Evolutionary conservation across 441 rosid genomes (phyloP).

Genomic region (Eutrema salsugineum): DNA sequence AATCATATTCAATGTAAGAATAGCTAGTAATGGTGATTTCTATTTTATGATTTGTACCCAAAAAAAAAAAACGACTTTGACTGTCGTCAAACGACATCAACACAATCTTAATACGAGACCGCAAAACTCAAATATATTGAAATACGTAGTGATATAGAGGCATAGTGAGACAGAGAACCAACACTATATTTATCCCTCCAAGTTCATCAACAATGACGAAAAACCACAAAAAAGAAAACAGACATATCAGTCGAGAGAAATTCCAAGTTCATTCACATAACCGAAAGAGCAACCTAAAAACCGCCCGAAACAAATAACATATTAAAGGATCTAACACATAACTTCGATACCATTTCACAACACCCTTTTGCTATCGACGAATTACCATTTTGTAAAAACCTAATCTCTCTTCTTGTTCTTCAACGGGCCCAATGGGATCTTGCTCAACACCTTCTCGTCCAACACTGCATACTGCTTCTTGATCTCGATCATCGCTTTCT

Average conservation of each 20-base stretch:
- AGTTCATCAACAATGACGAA: slow-evolving; percentile 7
- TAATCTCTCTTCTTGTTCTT: slow-evolving; percentile 49
- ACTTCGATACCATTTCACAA: slow-evolving; percentile 28
- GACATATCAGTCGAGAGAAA: not conserved
- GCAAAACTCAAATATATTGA: not conserved
- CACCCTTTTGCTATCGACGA: slow-evolving; percentile 13
- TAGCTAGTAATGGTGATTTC: no score
- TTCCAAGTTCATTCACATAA: slow-evolving; percentile 29
- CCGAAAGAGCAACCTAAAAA: slow-evolving; percentile 13
- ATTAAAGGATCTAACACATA: not conserved
- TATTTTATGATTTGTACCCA: no score
- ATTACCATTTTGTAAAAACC: not conserved
- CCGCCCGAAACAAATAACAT: not conserved
- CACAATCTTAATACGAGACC: not conserved
- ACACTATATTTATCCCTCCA: slow-evolving; percentile 7
- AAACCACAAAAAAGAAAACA: not conserved
- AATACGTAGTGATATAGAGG: not conserved
- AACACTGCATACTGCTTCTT: slow-evolving; percentile 54
- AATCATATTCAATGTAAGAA: no score
- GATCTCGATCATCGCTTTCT: slow-evolving; percentile 45
- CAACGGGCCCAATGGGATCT: slow-evolving; percentile 44
- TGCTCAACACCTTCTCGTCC: slow-evolving; percentile 49
- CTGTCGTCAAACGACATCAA: not conserved
- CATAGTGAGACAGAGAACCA: not conserved
- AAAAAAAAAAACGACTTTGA: not conserved